Evolutionary conservation across 805 yeast genomes (phyloP).

Genomic region (Blastobotrys robertii): DNA sequence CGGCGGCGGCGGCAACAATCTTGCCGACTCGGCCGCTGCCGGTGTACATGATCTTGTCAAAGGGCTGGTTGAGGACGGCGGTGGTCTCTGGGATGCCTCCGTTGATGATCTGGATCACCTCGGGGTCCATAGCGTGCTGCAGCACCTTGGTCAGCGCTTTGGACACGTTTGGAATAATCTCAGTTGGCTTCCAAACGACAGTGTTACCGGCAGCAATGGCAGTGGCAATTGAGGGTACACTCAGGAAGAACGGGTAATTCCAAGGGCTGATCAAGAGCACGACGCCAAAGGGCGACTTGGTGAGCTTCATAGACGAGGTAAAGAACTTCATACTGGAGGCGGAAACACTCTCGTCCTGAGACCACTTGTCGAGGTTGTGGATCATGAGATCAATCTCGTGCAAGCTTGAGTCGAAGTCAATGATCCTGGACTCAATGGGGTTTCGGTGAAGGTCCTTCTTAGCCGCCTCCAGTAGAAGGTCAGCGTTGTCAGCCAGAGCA

Average conservation of each 20-base stretch:
- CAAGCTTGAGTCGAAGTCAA: conserved; percentile 45
- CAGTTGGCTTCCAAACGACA: conserved; percentile 69
- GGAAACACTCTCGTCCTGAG: conserved; percentile 35
- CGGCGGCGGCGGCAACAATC: conserved; percentile 70
- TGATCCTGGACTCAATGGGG: conserved; percentile 46
- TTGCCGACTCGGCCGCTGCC: conserved; percentile 73
- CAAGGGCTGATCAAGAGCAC: conserved; percentile 70
- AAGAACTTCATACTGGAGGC: conserved; percentile 13
- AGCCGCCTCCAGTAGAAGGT: conserved; percentile 47
- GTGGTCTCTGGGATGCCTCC: conserved; percentile 65
- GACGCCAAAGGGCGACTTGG: conserved; percentile 42
- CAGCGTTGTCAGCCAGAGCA: conserved; percentile 49
- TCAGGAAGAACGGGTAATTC: conserved; percentile 64
- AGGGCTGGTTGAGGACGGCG: conserved; percentile 48
- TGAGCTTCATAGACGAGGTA: conserved; percentile 19
- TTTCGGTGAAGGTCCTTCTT: conserved; percentile 59
- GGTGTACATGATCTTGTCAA: conserved; percentile 79
- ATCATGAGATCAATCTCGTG: conserved; percentile 54
- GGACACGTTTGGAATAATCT: conserved; percentile 55
- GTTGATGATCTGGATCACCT: conserved; percentile 50
- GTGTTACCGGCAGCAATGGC: conserved; percentile 84
- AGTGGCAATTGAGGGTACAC: conserved; percentile 58
- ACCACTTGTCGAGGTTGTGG: conserved; percentile 50
- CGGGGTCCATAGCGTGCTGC: conserved; percentile 42
- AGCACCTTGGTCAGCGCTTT: conserved; percentile 47